Conservation (phyloP, 805 yeast genomes). For the Hanseniaspora lachancei region DNA sequence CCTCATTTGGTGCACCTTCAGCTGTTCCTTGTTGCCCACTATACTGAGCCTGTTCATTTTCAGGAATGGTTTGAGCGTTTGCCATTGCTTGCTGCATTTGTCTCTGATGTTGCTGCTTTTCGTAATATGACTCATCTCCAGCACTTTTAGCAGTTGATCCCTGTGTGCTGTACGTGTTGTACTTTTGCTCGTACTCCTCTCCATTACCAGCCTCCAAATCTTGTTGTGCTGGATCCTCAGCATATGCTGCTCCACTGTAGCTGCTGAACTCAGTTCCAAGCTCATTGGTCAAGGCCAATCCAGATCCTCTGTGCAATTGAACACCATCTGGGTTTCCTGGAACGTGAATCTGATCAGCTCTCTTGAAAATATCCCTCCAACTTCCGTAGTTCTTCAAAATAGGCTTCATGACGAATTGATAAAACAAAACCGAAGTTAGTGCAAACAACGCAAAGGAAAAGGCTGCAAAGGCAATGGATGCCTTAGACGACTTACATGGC, state of each 20-base stretch:
- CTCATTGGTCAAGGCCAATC: slow-evolving; percentile 17
- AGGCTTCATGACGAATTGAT: slow-evolving; percentile 25
- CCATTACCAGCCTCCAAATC: not conserved
- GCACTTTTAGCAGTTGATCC: slow-evolving; percentile 1
- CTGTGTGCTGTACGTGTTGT: slow-evolving; percentile 8
- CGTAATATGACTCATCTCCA: slow-evolving; percentile 1
- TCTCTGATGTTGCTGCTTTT: not conserved
- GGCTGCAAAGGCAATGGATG: slow-evolving; percentile 27
- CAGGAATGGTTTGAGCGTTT: not conserved
- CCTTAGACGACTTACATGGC: slow-evolving; percentile 24
- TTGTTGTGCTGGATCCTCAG: not conserved
- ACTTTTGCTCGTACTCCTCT: not conserved
- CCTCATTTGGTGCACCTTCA: not conserved
- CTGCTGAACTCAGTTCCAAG: slow-evolving; percentile 3
- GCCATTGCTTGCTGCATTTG: not conserved
- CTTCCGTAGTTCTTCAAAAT: slow-evolving; percentile 16
- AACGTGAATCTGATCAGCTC: slow-evolving; percentile 15
- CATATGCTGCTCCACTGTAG: slow-evolving; percentile 2
- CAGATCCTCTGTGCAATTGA: slow-evolving; percentile 19
- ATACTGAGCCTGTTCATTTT: not conserved
- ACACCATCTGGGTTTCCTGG: slow-evolving; percentile 13
- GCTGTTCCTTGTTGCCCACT: not conserved
- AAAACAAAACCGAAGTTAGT: slow-evolving; percentile 21
- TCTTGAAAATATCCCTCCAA: slow-evolving; percentile 19
- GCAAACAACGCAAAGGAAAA: slow-evolving; percentile 22